Base-by-base conservation (phyloP, 2,329 filamentous ascomycete species). In the Aspergillus terreus region DNA sequence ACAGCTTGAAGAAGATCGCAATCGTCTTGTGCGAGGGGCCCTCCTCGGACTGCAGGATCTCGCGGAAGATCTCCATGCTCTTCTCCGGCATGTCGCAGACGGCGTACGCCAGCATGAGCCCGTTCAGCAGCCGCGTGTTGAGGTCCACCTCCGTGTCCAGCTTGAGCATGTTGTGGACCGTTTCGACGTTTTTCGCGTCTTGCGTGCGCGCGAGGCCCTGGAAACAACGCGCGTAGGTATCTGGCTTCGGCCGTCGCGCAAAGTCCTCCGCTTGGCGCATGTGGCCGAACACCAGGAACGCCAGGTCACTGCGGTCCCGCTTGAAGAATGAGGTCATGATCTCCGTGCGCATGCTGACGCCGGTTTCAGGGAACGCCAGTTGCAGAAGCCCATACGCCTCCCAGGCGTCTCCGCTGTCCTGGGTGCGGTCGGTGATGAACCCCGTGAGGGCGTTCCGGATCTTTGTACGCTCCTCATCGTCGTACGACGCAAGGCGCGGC, bases 101-200 rank as follows among this genome's bases (percentile, higher is more conserved):
- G 1, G 84, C 83, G 65, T 95, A 92, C 0, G 90, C 92, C 11
- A 94, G 78, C 85, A 99, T 96, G 45, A 97, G 76, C 0, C 87
- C 84, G 62, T 96, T 97, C 61, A 87, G 83, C 2, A 97, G 76
- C 50, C 76, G 78, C 0, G 92, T 97, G 60, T 82, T 85, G 4
- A 86, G 80, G 60, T 92, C 84, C 35, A 97, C 80, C 40, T 83
- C 82, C n/a, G 85, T 80, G 68, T 99, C 94, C 69, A 96, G 85
- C 73, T 96, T 97, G 59, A 96, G 79, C 83, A 96, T 92, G 66
- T 96, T 96, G 74, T 96, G 88, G 2, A 95, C 82, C 55, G 87
- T 82, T 52, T 84, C 82, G 17, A 96, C 74, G 40, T 84, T 84
- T 50, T 88, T 84, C 1, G 73, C 64, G 60, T 88, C 84, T 12